Conservation (phyloP, 306 rosid genomes). For the Hippophae tibetana region DNA sequence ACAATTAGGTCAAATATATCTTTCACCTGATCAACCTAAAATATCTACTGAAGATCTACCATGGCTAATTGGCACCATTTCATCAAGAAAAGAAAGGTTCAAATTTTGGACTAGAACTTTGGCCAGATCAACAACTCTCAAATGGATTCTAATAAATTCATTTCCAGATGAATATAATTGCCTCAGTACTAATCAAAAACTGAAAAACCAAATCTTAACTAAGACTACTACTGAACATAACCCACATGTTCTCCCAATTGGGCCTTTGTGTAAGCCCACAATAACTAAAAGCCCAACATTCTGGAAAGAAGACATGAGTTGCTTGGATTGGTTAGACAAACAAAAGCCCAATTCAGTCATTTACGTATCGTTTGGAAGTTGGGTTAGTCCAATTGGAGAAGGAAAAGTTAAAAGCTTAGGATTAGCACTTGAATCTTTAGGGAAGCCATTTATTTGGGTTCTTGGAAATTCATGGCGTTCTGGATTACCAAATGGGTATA, state of each 20-base stretch:
- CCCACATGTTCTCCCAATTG: constrained; percentile 32
- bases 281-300: constrained; percentile 32
- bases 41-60: constrained; percentile 58
- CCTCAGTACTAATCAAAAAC: background rate
- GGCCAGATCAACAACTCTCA: constrained; percentile 41
- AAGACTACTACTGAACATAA: background rate
- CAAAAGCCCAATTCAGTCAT: constrained; percentile 36
- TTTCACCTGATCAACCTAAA: constrained; percentile 34
- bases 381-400: constrained; percentile 76
- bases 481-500: constrained; percentile 49
- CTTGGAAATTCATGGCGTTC: constrained; percentile 44
- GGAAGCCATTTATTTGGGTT: constrained; percentile 71
- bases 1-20: constrained; percentile 15
- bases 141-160: constrained; percentile 58
- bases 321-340: constrained; percentile 55
- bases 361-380: constrained; percentile 82
- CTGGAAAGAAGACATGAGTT: constrained; percentile 67
- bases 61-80: constrained; percentile 67
- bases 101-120: constrained; percentile 72
- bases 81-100: constrained; percentile 58
- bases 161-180: constrained; percentile 35
- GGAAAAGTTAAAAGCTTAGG: constrained; percentile 45
- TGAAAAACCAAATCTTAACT: background rate
- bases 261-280: constrained; percentile 26
- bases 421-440: constrained; percentile 43